Evolutionary conservation across 305 asterid genomes (phyloP).

Genomic region (Fraxinus dipetala): DNA sequence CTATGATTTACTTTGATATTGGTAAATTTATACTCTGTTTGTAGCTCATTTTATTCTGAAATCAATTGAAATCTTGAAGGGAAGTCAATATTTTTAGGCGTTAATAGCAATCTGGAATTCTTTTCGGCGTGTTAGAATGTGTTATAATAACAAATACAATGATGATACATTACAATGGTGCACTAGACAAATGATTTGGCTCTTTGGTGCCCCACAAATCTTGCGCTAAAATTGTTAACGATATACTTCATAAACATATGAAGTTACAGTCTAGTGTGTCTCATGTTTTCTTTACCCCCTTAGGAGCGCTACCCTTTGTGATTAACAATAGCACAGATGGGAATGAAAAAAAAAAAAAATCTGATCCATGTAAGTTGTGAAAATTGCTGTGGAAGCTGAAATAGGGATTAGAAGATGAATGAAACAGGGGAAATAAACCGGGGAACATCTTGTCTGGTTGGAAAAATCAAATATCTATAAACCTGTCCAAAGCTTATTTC

Average conservation of each 20-base stretch:
- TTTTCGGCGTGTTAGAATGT: not conserved
- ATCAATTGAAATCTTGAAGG: not conserved
- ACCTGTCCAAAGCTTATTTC: not conserved
- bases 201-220: not conserved
- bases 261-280: not conserved
- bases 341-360: not conserved
- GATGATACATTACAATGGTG: not conserved
- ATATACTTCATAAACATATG: not conserved
- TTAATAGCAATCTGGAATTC: not conserved
- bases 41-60: not conserved
- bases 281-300: not conserved
- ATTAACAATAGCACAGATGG: not conserved
- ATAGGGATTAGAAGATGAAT: not conserved
- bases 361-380: not conserved
- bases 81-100: not conserved
- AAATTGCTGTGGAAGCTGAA: not conserved
- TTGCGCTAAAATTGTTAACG: not conserved
- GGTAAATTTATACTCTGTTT: not conserved
- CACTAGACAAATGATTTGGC: not conserved
- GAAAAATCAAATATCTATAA: not conserved
- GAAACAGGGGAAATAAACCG: not conserved
- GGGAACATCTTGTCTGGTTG: not conserved
- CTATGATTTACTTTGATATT: conserved; percentile 4
- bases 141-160: not conserved
- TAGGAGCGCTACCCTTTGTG: not conserved